Evolutionary conservation across 1,284 basidiomycete species (phyloP), one percentile per base, ranked within the genome.

Genomic region (Cryptococcus maquisensis): DNA sequence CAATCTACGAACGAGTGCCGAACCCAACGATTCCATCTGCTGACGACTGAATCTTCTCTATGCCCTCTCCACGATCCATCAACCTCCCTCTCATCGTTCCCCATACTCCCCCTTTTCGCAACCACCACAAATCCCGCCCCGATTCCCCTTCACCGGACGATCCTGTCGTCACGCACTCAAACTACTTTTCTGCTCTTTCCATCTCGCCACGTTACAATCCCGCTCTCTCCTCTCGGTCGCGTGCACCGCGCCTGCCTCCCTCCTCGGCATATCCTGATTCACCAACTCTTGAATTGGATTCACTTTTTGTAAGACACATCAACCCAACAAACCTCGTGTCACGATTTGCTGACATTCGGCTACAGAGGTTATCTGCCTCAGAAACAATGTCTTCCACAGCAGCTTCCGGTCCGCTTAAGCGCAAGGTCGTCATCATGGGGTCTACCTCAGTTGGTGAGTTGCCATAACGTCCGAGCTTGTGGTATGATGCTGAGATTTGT

Each of bases 351-450:
- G 42, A 35, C 47, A 32, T 28, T 32, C 24, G 18, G 28, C 24
- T 3, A 9, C 18, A 40, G 44, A 28, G 20, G 40, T 18, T 36
- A 13, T 24, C 21, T 26, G 40, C 44, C 32, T 20, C 23, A 45
- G 45, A 20, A 54, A 58, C 13, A 43, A 60, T 63, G 52, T 54
- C 57, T 26, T 39, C 59, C 12, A 42, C 54, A 41, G 6, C 28
- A 32, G 28, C 28, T 32, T 49, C 49, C 40, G 54, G 36, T 43
- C 57, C 58, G 41, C 51, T 75, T 79, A 90, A 90, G 80, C 82
- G 92, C 73, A 89, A 87, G 79, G 86, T 90, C 53, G 86, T 86
- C 56, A 83, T 90, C 57, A 83, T 90, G 51, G 88, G 88, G 55
- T 85, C 86, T 54, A 83, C 87, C 54, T 86, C 84, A 69, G 87